Percentiles rank a stretch among this genome's conserved stretches.
Conservation (phyloP, 495 filamentous ascomycete species). For the Neurospora sp. region DNA sequence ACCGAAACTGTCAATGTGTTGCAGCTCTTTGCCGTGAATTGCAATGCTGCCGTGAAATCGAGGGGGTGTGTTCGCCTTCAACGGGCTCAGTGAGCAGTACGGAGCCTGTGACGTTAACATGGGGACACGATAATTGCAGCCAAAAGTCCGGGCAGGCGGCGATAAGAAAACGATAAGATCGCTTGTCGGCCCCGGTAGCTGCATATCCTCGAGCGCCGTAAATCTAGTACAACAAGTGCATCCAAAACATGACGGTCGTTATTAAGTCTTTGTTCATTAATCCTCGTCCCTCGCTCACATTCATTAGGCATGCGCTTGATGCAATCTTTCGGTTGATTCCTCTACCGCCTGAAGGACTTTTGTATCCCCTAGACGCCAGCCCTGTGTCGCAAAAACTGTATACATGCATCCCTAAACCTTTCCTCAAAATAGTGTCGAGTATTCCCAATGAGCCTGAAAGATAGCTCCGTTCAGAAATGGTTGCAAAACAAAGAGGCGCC, state of each 20-base stretch:
- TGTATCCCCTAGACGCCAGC: constrained; percentile 10
- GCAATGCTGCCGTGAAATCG: not conserved
- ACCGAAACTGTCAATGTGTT: not conserved
- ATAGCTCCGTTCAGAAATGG: not conserved
- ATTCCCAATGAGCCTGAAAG: not conserved
- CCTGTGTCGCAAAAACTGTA: constrained; percentile 2
- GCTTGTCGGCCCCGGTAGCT: not conserved
- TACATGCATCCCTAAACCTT: not conserved
- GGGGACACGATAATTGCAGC: not conserved
- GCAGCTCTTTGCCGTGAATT: not conserved
- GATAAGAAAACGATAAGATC: not conserved
- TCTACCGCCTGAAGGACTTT: constrained; percentile 13
- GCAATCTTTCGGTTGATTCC: not conserved
- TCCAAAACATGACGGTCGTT: not conserved
- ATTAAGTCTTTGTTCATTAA: not conserved
- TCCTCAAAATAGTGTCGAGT: not conserved
- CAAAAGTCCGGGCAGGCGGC: not conserved
- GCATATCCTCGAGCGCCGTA: not conserved
- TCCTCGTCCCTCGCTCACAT: not conserved
- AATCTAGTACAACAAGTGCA: not conserved
- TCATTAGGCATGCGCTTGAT: not conserved
- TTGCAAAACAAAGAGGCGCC: not conserved
- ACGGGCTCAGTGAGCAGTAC: not conserved
- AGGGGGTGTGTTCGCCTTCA: not conserved
- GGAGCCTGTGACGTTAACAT: not conserved